Evolutionary conservation across 1,139 yeast genomes (phyloP), one percentile per base, ranked within the genome.

Genomic region (Suhomyces maxii): DNA sequence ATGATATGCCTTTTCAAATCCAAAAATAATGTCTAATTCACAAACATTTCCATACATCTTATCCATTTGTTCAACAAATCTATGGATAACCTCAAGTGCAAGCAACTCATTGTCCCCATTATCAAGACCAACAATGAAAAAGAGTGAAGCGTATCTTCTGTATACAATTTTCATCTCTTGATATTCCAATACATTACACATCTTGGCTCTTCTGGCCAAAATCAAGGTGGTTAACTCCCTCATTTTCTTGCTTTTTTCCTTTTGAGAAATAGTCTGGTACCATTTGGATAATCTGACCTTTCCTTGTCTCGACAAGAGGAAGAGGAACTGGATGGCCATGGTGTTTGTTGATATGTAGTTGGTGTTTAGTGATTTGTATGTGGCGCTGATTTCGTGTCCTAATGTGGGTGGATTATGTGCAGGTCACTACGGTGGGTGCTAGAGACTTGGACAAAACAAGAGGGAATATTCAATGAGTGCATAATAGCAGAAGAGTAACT

Each of bases 21-120:
- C 95, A 78, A 93, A 93, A 44, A 93, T 93, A 52, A 93, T 90
- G 67, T 91, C 95, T 58, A 89, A 69, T 62, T 90, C 97, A 68
- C 97, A 88, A 18, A 93, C 99, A 61, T 90, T 93, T n/a, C 97
- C 98, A 61, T 89, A 93, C 57, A 90, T 83, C 60, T 87, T 86
- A 71, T 93, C 99, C 96, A 93, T 89, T 57, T 89, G 90, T 65
- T 95, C 99, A 41, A 95, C 99, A 63, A 85, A 95, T 49, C 98
- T 76, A 63, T 95, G 99, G 44, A 95, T 85, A 30, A 87, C 75
- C 59, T 95, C 99, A 49, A 95, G 73, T 1, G 95, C 83, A 46
- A 89, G 69, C 55, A 95, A 76, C 64, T 93, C 99, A 62, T 95
- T 95, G 60, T 89, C 97, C 45, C 83, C 88, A 36, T 80, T 78